Base-by-base conservation (phyloP, 148 eudicot genomes). In the Silene conica region DNA sequence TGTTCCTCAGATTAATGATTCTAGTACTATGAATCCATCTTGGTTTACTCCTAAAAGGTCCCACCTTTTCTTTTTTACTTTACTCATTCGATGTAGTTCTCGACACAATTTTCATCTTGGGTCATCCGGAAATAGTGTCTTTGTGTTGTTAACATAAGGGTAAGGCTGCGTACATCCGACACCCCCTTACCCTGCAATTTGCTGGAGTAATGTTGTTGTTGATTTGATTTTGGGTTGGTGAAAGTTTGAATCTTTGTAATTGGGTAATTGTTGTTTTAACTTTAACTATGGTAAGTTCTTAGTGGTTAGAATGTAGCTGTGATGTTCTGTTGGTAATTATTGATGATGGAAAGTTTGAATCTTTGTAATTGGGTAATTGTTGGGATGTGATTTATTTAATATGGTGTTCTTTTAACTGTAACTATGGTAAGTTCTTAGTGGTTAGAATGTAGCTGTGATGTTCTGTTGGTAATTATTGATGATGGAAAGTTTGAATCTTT, bases 21-120 rank as follows among this genome's bases (percentile, higher is more conserved):
- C 77, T 15, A 74, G 63, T 77, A 55, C 87, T 77, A 55, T 87
- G 38, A 80, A 81, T 0, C 90, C 92, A 69, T 87, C 96, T 14
- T 90, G 98, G 98, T 87, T 89, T 74, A 89, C 92, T 43, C 93
- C 96, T 25, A 83, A 78, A 83, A 90, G 96, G 98, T 90, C 41
- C 41, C 11, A 43, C 12, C 43, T 72, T 34, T 77, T 77, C 20
- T 43, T n/a, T n/a, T n/a, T n/a, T n/a, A n/a, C n/a, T n/a, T n/a
- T n/a, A n/a, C n/a, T n/a, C n/a, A n/a, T n/a, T n/a, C n/a, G n/a
- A n/a, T n/a, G n/a, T 26, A 34, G 41, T 34, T 34, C 41, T 34
- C 41, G 41, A 34, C 6, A 6, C 4, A 38, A 38, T 38, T 38
- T 38, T 38, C 8, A 38, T 38, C 5, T 38, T 38, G 43, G 9